phyloP scores from a whole-genome alignment of 176 grass and related monocot genomes.

The Lolium rigidum region DNA sequence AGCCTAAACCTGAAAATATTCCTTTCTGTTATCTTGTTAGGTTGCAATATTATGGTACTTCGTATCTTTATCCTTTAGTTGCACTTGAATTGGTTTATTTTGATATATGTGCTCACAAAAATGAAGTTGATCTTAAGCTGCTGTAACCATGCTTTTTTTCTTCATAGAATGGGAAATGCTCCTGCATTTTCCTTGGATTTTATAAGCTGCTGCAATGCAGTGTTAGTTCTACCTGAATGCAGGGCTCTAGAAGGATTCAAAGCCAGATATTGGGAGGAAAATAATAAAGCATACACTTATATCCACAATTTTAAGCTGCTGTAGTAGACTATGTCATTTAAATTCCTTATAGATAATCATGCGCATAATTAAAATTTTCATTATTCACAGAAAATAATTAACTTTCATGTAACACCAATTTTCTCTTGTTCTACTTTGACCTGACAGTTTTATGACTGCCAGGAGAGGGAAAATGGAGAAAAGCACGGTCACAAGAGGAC shows the following conservation, averaged over 20 bases:
- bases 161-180: background rate
- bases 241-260: background rate
- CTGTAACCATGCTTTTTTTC: background rate
- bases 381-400: slow-evolving; percentile 14
- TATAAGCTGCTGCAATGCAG: background rate
- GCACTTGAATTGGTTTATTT: background rate
- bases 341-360: background rate
- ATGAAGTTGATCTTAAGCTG: slow-evolving; percentile 4
- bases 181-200: background rate
- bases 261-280: background rate
- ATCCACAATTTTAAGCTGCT: background rate
- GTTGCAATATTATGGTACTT: slow-evolving; percentile 13
- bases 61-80: slow-evolving; percentile 14
- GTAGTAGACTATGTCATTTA: background rate
- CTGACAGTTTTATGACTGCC: slow-evolving; percentile 45
- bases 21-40: background rate
- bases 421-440: background rate
- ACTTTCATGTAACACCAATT: background rate
- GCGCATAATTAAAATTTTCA: background rate
- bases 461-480: slow-evolving; percentile 96
- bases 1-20: background rate
- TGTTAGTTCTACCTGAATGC: slow-evolving; percentile 21
- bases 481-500: slow-evolving; percentile 64
- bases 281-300: background rate
- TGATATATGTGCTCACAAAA: slow-evolving; percentile 3